Conservation (phyloP, 2,329 filamentous ascomycete genomes). For the Aspergillus sp. region DNA sequence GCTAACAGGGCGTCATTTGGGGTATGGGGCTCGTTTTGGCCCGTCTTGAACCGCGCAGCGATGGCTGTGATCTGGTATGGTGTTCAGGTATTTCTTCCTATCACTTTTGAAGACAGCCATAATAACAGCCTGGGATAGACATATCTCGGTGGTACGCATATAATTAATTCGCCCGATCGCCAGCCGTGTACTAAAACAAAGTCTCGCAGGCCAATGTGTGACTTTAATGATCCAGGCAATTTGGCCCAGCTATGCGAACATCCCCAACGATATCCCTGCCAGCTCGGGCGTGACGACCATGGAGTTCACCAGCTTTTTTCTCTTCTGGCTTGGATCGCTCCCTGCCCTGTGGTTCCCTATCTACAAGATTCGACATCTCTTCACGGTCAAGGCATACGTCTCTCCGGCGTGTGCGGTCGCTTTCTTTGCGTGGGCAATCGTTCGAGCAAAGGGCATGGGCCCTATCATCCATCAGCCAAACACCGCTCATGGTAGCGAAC, state of each 20-base stretch:
- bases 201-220: conserved; percentile 65
- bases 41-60: conserved; percentile 81
- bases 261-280: conserved; percentile 65
- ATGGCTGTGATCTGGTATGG: conserved; percentile 89
- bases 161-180: too few species aligned
- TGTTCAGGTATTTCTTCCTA: conserved; percentile 42
- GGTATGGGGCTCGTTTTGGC: conserved; percentile 86
- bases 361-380: conserved; percentile 82
- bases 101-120: background rate
- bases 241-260: conserved; percentile 61
- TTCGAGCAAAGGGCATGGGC: conserved; percentile 76
- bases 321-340: conserved; percentile 79
- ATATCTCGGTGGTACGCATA: conserved; percentile 67
- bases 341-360: conserved; percentile 88
- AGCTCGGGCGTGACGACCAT: conserved; percentile 70
- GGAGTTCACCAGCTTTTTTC: conserved; percentile 76
- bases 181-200: background rate
- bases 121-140: background rate
- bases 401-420: conserved; percentile 79
- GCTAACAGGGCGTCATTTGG: conserved; percentile 76
- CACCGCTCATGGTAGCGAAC: conserved; percentile 60
- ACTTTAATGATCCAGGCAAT: conserved; percentile 86
- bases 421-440: conserved; percentile 84
- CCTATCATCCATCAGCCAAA: conserved; percentile 72
- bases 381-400: conserved; percentile 84